These are phyloP conservation scores for Cordyceps pruinosa DNA, from an alignment of 2,329 filamentous ascomycete species.

Conservation along the genomic window DNA sequence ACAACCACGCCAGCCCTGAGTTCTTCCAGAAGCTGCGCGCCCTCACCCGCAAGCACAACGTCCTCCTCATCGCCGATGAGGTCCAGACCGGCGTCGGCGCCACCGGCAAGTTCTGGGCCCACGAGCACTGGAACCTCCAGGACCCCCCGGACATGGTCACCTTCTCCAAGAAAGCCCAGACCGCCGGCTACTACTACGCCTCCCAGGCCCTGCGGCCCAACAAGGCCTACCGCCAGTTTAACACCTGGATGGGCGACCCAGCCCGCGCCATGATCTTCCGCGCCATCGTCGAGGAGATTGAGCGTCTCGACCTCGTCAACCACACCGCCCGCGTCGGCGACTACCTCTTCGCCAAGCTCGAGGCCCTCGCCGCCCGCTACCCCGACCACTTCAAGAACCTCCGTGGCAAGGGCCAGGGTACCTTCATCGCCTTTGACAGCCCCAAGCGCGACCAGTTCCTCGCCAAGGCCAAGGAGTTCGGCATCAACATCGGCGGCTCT, in stretches of 20 bases:
- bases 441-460: constrained; percentile 74
- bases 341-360: constrained; percentile 68
- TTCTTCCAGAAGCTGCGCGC: constrained; percentile 83
- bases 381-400: constrained; percentile 76
- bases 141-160: constrained; percentile 87
- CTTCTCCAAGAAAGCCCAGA: constrained; percentile 92
- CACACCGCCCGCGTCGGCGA: constrained; percentile 72
- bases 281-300: constrained; percentile 75
- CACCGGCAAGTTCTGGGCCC: constrained; percentile 92
- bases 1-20: constrained; percentile 82
- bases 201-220: constrained; percentile 76
- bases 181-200: constrained; percentile 86
- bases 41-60: constrained; percentile 67
- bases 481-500: constrained; percentile 82
- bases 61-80: constrained; percentile 88
- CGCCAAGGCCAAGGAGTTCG: constrained; percentile 67
- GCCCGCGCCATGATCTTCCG: constrained; percentile 79
- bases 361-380: constrained; percentile 60
- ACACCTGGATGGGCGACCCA: constrained; percentile 96
- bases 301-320: constrained; percentile 68
- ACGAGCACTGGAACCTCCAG: constrained; percentile 84
- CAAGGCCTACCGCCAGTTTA: constrained; percentile 93
- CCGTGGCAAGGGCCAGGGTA: constrained; percentile 79
- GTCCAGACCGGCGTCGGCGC: constrained; percentile 91
- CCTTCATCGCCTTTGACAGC: constrained; percentile 88